Conservation (phyloP, 345 rosid species). For the Orychophragmus violaceus region DNA sequence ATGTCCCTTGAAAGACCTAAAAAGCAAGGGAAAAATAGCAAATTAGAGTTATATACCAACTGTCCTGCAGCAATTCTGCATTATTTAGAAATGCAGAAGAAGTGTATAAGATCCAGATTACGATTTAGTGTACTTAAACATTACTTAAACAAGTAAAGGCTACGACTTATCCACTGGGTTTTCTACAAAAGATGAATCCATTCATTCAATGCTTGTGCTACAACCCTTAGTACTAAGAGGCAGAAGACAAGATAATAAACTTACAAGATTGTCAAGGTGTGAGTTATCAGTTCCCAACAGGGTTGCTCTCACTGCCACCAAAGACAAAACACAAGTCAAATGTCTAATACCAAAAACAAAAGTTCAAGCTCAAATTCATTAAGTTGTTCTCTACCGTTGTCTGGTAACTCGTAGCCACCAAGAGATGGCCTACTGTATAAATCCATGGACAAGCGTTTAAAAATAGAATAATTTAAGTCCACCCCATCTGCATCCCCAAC, state of each 20-base stretch:
- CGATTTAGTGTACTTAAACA: not conserved
- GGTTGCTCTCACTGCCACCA: constrained; percentile 47
- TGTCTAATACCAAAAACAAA: not conserved
- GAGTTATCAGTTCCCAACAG: constrained; percentile 37
- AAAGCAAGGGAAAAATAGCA: not conserved
- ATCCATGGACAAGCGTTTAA: constrained; percentile 45
- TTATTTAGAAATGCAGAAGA: not conserved
- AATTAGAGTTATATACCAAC: not conserved
- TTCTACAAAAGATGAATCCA: not conserved
- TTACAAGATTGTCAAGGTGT: constrained; percentile 47
- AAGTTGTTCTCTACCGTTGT: constrained; percentile 30
- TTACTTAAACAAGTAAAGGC: not conserved
- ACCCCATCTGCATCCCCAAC: no score
- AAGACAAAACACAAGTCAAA: not conserved
- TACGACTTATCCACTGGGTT: not conserved
- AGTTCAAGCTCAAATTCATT: no score
- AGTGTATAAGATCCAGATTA: not conserved
- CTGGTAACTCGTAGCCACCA: constrained; percentile 35
- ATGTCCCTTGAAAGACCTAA: constrained; percentile 40
- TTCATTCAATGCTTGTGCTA: not conserved
- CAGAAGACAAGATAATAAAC: constrained; percentile 15
- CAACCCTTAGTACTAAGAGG: not conserved
- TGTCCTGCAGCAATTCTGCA: not conserved
- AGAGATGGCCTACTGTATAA: constrained; percentile 33
- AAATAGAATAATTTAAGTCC: constrained; percentile 45